Evolutionary conservation across 495 filamentous ascomycete genomes (phyloP).

Genomic region (Coniosporium apollinis): DNA sequence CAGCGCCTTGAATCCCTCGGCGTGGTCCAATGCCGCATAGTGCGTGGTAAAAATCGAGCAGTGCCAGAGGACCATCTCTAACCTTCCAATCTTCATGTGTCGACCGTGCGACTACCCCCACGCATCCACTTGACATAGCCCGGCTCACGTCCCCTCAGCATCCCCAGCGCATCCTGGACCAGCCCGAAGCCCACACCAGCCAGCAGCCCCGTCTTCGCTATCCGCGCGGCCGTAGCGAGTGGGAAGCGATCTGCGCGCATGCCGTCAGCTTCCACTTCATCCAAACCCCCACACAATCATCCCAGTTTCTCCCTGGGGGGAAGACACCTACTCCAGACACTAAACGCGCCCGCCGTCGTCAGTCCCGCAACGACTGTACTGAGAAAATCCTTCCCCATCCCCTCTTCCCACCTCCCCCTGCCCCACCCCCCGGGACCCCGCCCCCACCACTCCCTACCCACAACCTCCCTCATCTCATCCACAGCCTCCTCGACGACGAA

Average conservation of each 20-base stretch:
- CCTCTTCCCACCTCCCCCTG: conserved; percentile 39
- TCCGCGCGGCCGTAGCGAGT: conserved; percentile 63
- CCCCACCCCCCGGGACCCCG: conserved; percentile 8
- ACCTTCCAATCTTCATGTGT: too few relatives aligned
- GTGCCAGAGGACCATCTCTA: too few relatives aligned
- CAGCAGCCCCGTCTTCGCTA: conserved; percentile 61
- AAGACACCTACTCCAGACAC: conserved; percentile 54
- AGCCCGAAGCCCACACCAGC: conserved; percentile 69
- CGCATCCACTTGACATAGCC: conserved; percentile 63
- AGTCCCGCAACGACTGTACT: conserved; percentile 66
- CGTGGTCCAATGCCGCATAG: too few relatives aligned
- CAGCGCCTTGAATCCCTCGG: too few relatives aligned
- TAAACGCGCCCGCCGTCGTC: conserved; percentile 70
- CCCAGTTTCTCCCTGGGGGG: conserved; percentile 1
- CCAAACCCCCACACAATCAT: conserved; percentile 6
- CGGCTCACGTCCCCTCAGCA: conserved; percentile 47
- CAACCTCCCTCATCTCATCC: conserved; percentile 33
- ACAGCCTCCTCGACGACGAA: conserved; percentile 69
- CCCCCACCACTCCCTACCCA: conserved; percentile 9
- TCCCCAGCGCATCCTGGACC: conserved; percentile 51
- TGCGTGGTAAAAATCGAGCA: too few relatives aligned
- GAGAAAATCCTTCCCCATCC: conserved; percentile 51
- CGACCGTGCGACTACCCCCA: too few relatives aligned
- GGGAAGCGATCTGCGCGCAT: conserved; percentile 55
- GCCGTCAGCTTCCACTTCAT: conserved; percentile 4